Evolutionary conservation across 257 asterid genomes (phyloP).

Genomic region (Prunella vulgaris): DNA sequence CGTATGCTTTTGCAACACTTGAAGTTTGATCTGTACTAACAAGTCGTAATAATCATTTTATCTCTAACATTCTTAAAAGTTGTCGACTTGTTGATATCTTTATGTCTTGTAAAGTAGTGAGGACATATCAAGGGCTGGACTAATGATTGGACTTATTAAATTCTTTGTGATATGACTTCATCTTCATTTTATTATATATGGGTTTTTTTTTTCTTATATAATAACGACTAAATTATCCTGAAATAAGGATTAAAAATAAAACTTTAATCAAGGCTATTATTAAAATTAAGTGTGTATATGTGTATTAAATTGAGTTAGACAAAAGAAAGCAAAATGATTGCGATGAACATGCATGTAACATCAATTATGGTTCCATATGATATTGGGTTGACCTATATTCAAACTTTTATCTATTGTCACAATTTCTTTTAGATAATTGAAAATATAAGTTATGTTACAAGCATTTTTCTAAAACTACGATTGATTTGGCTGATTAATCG

Average conservation of each 20-base stretch:
- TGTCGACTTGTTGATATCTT: conserved; percentile 30
- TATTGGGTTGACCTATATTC: not conserved
- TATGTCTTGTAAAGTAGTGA: conserved; percentile 34
- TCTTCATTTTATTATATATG: not conserved
- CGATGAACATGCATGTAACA: conserved; percentile 17
- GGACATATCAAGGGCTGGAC: conserved; percentile 19
- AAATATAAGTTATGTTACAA: too few species aligned
- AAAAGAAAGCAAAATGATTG: conserved; percentile 33
- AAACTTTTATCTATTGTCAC: not conserved
- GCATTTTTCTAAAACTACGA: too few species aligned
- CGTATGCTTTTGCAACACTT: conserved; percentile 28
- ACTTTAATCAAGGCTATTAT: too few species aligned
- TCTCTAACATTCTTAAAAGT: conserved; percentile 28
- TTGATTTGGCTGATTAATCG: too few species aligned
- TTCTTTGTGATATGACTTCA: not conserved
- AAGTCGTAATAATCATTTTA: conserved; percentile 10
- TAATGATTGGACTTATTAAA: conserved; percentile 22
- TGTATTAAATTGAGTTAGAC: not conserved
- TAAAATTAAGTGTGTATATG: not conserved
- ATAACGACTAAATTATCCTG: too few species aligned
- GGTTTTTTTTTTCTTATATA: too few species aligned
- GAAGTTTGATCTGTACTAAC: conserved; percentile 27
- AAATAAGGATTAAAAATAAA: too few species aligned
- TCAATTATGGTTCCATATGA: not conserved
- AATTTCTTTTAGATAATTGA: not conserved